Percentiles rank a stretch among this genome's conserved stretches.
Evolutionary conservation across 1,284 basidiomycete species (phyloP).

Genomic region (Sporisorium iseilematis-ciliati): DNA sequence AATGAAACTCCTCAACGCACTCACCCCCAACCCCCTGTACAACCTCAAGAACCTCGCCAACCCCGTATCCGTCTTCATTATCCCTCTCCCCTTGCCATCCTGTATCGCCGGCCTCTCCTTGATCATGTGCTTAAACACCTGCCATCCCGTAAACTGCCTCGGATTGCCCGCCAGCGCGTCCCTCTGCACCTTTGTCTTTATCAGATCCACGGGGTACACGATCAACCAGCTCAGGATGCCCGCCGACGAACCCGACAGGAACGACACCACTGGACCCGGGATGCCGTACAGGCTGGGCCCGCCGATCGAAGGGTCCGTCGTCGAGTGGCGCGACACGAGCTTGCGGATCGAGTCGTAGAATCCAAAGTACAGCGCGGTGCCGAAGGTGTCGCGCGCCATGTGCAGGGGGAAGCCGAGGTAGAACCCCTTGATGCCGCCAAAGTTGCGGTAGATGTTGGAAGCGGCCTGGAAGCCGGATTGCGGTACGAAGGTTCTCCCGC

Average conservation of each 20-base stretch:
- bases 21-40: constrained; percentile 67
- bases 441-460: constrained; percentile 60
- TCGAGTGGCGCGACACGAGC: constrained; percentile 50
- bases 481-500: constrained; percentile 47
- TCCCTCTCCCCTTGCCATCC: constrained; percentile 9
- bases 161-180: constrained; percentile 82
- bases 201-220: constrained; percentile 73
- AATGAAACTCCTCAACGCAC: constrained; percentile 66
- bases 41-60: constrained; percentile 58
- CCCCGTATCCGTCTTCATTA: constrained; percentile 74
- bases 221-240: constrained; percentile 67
- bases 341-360: constrained; percentile 66
- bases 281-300: constrained; percentile 52
- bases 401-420: constrained; percentile 67
- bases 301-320: constrained; percentile 18
- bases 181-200: constrained; percentile 93
- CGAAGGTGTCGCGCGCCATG: constrained; percentile 58
- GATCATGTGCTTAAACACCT: constrained; percentile 82
- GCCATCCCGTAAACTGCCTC: constrained; percentile 76
- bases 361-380: constrained; percentile 67
- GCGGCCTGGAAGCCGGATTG: constrained; percentile 65
- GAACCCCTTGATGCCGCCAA: constrained; percentile 67
- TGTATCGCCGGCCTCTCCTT: constrained; percentile 80
- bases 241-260: constrained; percentile 63
- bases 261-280: constrained; percentile 64